Evolutionary conservation across 768 basidiomycete species (phyloP).

Genomic region (Gloeostereum incarnatum): DNA sequence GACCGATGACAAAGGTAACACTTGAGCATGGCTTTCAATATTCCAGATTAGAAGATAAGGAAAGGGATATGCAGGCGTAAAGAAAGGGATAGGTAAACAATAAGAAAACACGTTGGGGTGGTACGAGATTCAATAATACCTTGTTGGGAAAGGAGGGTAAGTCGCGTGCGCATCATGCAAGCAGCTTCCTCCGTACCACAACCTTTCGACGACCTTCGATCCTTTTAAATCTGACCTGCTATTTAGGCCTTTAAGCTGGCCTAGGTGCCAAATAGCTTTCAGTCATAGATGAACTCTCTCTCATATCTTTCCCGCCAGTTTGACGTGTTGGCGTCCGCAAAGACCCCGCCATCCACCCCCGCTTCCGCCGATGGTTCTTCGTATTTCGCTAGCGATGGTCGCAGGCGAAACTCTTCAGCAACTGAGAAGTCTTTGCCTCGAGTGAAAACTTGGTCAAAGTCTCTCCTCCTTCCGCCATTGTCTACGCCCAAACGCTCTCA

Average conservation of each 20-base stretch:
- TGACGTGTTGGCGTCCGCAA: constrained; percentile 60
- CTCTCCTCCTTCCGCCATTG: constrained; percentile 34
- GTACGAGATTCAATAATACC: not conserved
- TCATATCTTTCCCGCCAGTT: constrained; percentile 75
- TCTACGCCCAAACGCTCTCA: constrained; percentile 44
- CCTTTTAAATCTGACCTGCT: not conserved
- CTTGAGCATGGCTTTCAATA: not conserved
- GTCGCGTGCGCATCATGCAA: not conserved
- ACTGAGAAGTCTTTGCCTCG: constrained; percentile 29
- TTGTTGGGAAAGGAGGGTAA: not conserved
- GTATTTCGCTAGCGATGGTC: constrained; percentile 10
- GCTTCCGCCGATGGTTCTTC: constrained; percentile 20
- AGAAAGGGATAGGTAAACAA: not conserved
- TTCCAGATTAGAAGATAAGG: not conserved
- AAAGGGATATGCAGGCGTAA: not conserved
- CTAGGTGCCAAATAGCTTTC: no score
- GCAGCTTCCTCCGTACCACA: not conserved
- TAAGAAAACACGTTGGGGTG: not conserved
- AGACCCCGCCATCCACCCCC: constrained; percentile 51
- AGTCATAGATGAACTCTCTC: constrained; percentile 65
- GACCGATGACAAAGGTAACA: not conserved
- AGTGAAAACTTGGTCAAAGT: constrained; percentile 48
- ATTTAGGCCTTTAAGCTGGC: constrained; percentile 7
- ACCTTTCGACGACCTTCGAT: not conserved
- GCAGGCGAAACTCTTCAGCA: constrained; percentile 11